Evolutionary conservation across 257 asterid genomes (phyloP).

Genomic region (Osmanthus fragrans): DNA sequence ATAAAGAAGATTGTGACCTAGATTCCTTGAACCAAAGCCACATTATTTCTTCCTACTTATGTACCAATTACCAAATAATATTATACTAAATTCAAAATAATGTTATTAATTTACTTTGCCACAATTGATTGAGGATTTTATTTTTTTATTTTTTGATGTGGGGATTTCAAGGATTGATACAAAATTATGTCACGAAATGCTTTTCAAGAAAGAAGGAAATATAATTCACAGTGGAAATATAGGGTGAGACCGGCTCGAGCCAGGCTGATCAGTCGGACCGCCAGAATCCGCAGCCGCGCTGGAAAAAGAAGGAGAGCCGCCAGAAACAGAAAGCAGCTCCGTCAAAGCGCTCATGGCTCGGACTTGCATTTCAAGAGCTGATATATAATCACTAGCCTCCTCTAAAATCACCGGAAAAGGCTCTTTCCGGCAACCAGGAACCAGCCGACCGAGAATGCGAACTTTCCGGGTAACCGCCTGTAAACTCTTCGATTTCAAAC

Average conservation of each 20-base stretch:
- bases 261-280: conserved; percentile 33
- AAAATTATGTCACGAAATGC: conserved; percentile 18
- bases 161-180: no score
- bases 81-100: conserved; percentile 19
- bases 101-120: no score
- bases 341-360: conserved; percentile 91
- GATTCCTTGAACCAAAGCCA: conserved; percentile 41
- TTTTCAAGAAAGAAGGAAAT: conserved; percentile 18
- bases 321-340: conserved; percentile 68
- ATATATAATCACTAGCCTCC: conserved; percentile 82
- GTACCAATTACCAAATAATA: conserved; percentile 16
- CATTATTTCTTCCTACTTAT: conserved; percentile 31
- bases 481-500: conserved; percentile 63
- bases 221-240: not conserved
- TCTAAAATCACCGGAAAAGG: conserved; percentile 84
- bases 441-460: conserved; percentile 62
- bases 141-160: no score
- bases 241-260: conserved; percentile 41
- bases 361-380: conserved; percentile 97
- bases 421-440: conserved; percentile 92
- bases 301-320: conserved; percentile 32
- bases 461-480: conserved; percentile 81
- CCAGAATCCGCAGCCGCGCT: conserved; percentile 24
- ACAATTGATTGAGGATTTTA: no score
- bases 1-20: conserved; percentile 48